Evolutionary conservation across 306 rosid species (phyloP).

Genomic region (Vigna radiata): DNA sequence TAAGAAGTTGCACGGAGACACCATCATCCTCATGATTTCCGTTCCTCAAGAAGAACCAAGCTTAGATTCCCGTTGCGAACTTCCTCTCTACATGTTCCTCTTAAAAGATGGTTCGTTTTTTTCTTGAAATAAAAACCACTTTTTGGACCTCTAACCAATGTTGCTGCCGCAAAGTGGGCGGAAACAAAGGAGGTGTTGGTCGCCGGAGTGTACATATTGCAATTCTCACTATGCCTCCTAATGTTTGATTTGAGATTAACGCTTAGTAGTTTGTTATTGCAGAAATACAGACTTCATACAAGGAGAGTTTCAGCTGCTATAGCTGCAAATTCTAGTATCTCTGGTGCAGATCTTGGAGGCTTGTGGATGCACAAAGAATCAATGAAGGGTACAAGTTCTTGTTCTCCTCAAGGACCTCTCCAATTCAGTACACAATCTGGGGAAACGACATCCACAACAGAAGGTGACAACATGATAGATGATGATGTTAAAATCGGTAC

Average conservation of each 20-base stretch:
- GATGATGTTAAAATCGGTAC: constrained; percentile 28
- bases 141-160: not conserved
- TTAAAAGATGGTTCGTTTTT: constrained; percentile 68
- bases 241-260: constrained; percentile 19
- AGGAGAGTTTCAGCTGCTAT: constrained; percentile 17
- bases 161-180: constrained; percentile 55
- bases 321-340: not conserved
- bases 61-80: constrained; percentile 78
- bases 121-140: not conserved
- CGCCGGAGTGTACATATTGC: constrained; percentile 81
- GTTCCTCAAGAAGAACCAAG: constrained; percentile 67
- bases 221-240: constrained; percentile 18
- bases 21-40: constrained; percentile 47
- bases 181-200: constrained; percentile 89
- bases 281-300: constrained; percentile 34
- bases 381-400: not conserved
- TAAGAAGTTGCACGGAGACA: not conserved
- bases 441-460: not conserved
- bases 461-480: constrained; percentile 20
- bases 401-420: constrained; percentile 9
- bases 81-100: constrained; percentile 80
- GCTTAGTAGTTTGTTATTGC: not conserved
- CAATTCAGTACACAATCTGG: constrained; percentile 12
- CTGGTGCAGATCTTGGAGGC: not conserved
- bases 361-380: constrained; percentile 18